Conservation (phyloP, 2,329 filamentous ascomycete species). For the Boeremia exigua region DNA sequence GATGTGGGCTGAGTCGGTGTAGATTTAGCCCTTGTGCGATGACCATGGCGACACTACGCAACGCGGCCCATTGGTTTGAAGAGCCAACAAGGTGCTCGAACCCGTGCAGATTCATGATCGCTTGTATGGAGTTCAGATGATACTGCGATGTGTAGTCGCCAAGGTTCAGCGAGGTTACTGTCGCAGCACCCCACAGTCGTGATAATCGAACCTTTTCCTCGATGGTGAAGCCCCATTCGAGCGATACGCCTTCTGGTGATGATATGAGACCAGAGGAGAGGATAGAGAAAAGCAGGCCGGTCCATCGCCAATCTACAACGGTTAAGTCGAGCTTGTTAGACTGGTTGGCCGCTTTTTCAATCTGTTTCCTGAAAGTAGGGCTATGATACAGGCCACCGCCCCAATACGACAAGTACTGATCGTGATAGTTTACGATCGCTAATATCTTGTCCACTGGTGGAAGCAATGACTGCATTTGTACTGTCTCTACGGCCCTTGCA, state of each 20-base stretch:
- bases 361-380: conserved; percentile 47
- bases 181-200: conserved; percentile 55
- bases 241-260: conserved; percentile 44
- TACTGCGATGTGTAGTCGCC: conserved; percentile 54
- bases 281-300: conserved; percentile 52
- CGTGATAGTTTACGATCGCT: conserved; percentile 49
- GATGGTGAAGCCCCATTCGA: conserved; percentile 54
- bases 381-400: conserved; percentile 48
- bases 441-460: conserved; percentile 34
- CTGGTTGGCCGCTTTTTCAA: conserved; percentile 48
- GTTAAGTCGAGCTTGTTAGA: conserved; percentile 49
- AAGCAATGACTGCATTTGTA: conserved; percentile 48
- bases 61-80: conserved; percentile 55
- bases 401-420: conserved; percentile 48
- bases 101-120: conserved; percentile 57
- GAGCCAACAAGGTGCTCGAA: conserved; percentile 58
- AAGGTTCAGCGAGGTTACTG: conserved; percentile 53
- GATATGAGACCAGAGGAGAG: conserved; percentile 53
- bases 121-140: conserved; percentile 50
- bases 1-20: conserved; percentile 44
- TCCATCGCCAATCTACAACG: conserved; percentile 47
- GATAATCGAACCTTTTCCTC: conserved; percentile 52
- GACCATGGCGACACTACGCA: conserved; percentile 53
- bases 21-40: conserved; percentile 58
- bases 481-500: conserved; percentile 32